phyloP scores from a whole-genome alignment of 2,329 filamentous ascomycete species.

The Aureobasidium musti region DNA sequence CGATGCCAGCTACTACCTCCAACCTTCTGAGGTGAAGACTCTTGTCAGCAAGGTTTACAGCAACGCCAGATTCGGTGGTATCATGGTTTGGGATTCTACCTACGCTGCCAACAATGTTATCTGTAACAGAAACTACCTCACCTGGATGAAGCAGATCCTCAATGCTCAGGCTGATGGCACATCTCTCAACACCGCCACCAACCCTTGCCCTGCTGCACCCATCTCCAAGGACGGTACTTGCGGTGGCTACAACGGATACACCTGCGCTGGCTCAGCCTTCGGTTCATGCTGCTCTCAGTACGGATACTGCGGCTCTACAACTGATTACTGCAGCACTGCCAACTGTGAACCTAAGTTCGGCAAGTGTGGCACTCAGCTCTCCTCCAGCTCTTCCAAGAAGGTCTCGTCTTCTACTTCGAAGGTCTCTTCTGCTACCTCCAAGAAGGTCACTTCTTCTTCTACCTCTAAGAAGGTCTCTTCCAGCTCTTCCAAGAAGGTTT shows the following conservation, averaged over 20 bases:
- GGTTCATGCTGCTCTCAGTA: conserved; percentile 31
- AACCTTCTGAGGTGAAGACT: conserved; percentile 48
- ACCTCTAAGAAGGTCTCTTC: not conserved
- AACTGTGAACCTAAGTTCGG: conserved; percentile 16
- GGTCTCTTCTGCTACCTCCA: conserved; percentile 3
- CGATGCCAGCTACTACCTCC: conserved; percentile 49
- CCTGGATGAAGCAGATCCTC: conserved; percentile 53
- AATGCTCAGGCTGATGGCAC: conserved; percentile 32
- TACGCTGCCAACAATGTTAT: conserved; percentile 51
- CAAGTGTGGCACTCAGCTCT: conserved; percentile 16
- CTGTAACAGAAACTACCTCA: conserved; percentile 49
- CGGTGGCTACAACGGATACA: conserved; percentile 31
- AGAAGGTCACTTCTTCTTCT: too few species aligned
- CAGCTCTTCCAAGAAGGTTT: conserved; percentile 4
- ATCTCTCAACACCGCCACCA: conserved; percentile 30
- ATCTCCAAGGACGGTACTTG: conserved; percentile 32
- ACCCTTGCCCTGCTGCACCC: conserved; percentile 28
- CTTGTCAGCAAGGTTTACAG: conserved; percentile 50
- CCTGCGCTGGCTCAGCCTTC: conserved; percentile 31
- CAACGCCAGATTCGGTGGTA: conserved; percentile 55
- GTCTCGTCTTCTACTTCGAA: conserved; percentile 1
- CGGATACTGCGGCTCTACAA: conserved; percentile 19
- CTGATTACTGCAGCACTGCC: conserved; percentile 27
- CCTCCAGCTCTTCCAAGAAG: conserved; percentile 17
- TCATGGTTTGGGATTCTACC: conserved; percentile 63